Percentiles rank a stretch among this genome's conserved stretches.
These are phyloP conservation scores for Penicillium sclerotigenum DNA, from an alignment of 2,329 filamentous ascomycete species.

Conservation along the genomic window DNA sequence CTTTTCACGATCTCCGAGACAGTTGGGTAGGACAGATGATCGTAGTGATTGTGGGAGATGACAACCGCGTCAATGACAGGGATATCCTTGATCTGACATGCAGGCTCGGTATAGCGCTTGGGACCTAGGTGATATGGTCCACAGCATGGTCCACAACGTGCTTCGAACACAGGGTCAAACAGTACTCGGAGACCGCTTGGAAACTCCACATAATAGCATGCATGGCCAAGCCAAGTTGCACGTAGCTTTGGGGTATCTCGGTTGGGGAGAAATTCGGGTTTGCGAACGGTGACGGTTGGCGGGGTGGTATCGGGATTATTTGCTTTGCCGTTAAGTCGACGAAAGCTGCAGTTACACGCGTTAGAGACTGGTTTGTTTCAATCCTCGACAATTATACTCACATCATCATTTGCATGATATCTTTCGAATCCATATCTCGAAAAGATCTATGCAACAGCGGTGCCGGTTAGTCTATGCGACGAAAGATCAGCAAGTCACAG, in stretches of 20 bases:
- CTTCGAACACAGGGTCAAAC: slow-evolving; percentile 90
- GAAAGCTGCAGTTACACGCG: slow-evolving; percentile 9
- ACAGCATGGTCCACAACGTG: slow-evolving; percentile 81
- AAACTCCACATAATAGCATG: slow-evolving; percentile 90
- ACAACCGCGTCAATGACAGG: slow-evolving; percentile 60
- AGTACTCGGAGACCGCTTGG: slow-evolving; percentile 80
- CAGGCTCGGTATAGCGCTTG: slow-evolving; percentile 72
- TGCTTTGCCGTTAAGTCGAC: slow-evolving; percentile 49
- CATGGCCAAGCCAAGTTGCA: slow-evolving; percentile 93
- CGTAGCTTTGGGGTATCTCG: slow-evolving; percentile 63
- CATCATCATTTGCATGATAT: slow-evolving; percentile 18
- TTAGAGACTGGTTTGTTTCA: background rate
- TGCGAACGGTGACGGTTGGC: slow-evolving; percentile 64
- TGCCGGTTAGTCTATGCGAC: slow-evolving; percentile 11
- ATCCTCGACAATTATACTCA: slow-evolving; percentile 7
- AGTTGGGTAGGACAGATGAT: slow-evolving; percentile 78
- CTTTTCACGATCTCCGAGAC: slow-evolving; percentile 66
- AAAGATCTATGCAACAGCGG: slow-evolving; percentile 15
- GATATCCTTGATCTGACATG: slow-evolving; percentile 74
- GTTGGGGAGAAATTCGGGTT: slow-evolving; percentile 63
- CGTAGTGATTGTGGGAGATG: slow-evolving; percentile 90
- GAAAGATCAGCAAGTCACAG: background rate
- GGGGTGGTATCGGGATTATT: slow-evolving; percentile 61
- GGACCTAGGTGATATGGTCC: slow-evolving; percentile 71
- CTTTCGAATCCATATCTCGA: slow-evolving; percentile 14